These are phyloP conservation scores for Aspergillus luchuensis DNA, from an alignment of 2,329 filamentous ascomycete species.

Conservation along the genomic window DNA sequence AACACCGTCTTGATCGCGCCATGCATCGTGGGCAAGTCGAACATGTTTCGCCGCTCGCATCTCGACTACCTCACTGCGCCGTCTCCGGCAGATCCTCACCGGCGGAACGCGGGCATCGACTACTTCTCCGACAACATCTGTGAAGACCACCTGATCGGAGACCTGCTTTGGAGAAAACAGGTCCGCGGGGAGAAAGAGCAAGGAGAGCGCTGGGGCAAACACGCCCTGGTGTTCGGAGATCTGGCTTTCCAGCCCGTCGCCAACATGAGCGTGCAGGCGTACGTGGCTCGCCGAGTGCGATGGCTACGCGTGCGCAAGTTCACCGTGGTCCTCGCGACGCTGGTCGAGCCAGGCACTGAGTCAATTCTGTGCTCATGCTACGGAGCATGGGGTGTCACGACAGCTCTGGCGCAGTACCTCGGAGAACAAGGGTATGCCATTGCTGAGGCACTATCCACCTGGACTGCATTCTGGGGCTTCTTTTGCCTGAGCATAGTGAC, in stretches of 20 bases:
- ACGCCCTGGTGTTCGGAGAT: conserved; percentile 81
- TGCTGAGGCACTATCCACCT: conserved; percentile 63
- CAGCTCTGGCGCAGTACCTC: conserved; percentile 62
- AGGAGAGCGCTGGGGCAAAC: conserved; percentile 64
- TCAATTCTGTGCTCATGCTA: conserved; percentile 80
- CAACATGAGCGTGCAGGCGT: conserved; percentile 74
- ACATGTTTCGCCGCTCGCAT: conserved; percentile 95
- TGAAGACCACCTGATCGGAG: conserved; percentile 94
- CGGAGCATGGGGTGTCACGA: conserved; percentile 76
- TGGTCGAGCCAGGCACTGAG: conserved; percentile 92
- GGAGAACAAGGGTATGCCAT: conserved; percentile 37
- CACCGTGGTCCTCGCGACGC: conserved; percentile 82
- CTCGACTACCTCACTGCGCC: conserved; percentile 69
- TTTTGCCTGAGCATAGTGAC: conserved; percentile 66
- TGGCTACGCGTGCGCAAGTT: conserved; percentile 95
- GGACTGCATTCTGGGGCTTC: conserved; percentile 63
- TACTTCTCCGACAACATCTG: conserved; percentile 96
- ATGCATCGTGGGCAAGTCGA: conserved; percentile 94
- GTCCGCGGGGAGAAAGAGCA: conserved; percentile 40
- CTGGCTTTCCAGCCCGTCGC: conserved; percentile 87
- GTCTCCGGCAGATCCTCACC: conserved; percentile 52
- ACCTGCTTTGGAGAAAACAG: conserved; percentile 73
- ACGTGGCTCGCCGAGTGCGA: conserved; percentile 76
- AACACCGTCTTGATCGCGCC: conserved; percentile 89
- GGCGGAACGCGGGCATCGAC: conserved; percentile 70